Conservation (phyloP, 805 yeast species). For the Candida golubevii region DNA sequence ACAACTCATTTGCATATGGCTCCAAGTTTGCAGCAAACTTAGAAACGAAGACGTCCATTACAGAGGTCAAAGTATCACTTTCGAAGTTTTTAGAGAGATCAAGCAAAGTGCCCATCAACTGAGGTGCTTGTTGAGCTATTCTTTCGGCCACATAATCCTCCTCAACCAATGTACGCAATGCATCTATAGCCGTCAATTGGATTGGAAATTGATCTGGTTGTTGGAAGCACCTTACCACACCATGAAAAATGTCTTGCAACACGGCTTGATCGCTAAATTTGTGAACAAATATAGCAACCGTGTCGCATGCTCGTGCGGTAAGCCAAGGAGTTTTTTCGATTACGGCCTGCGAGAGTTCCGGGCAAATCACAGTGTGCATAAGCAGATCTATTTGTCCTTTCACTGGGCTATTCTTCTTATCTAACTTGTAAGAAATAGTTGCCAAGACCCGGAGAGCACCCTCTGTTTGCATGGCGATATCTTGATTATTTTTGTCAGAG, state of each 20-base stretch:
- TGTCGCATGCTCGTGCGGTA: slow-evolving; percentile 45
- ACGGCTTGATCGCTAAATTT: slow-evolving; percentile 31
- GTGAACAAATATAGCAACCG: slow-evolving; percentile 37
- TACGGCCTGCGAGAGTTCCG: slow-evolving; percentile 33
- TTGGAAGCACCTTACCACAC: slow-evolving; percentile 38
- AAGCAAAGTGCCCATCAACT: slow-evolving; percentile 40
- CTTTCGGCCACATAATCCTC: slow-evolving; percentile 39
- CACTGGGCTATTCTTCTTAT: slow-evolving; percentile 33
- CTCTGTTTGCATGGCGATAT: slow-evolving; percentile 34
- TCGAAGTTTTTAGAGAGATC: slow-evolving; percentile 43
- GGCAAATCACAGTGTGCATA: slow-evolving; percentile 35
- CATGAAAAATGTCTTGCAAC: slow-evolving; percentile 39
- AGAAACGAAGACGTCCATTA: slow-evolving; percentile 44
- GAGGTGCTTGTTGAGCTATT: slow-evolving; percentile 42
- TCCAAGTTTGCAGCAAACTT: slow-evolving; percentile 39
- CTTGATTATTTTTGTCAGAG: slow-evolving; percentile 23
- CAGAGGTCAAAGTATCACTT: slow-evolving; percentile 40
- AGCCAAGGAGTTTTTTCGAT: slow-evolving; percentile 34
- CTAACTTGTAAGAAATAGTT: slow-evolving; percentile 37
- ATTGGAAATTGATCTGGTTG: slow-evolving; percentile 44
- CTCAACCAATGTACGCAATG: slow-evolving; percentile 43
- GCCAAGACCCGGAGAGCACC: slow-evolving; percentile 41
- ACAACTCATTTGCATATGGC: slow-evolving; percentile 52
- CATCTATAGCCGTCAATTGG: slow-evolving; percentile 50
- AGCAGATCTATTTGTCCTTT: slow-evolving; percentile 37